Evolutionary conservation across 495 filamentous ascomycete species (phyloP).

Genomic region (Lasiosphaeria hispida): DNA sequence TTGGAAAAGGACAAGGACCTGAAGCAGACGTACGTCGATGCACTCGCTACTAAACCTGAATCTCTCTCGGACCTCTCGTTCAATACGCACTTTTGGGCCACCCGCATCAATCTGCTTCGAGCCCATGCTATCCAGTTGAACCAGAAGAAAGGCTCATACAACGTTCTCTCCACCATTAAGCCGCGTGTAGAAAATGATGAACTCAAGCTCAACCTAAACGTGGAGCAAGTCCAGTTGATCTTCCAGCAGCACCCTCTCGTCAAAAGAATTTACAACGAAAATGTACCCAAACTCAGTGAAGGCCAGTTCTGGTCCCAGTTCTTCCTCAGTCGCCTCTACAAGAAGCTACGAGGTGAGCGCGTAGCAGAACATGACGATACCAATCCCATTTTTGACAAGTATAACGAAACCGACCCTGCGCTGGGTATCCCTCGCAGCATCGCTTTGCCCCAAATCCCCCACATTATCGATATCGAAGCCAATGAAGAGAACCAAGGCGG

Average conservation of each 20-base stretch:
- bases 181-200: slow-evolving; percentile 73
- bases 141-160: slow-evolving; percentile 84
- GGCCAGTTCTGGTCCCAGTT: slow-evolving; percentile 88
- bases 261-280: slow-evolving; percentile 87
- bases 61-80: slow-evolving; percentile 74
- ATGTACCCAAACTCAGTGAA: slow-evolving; percentile 78
- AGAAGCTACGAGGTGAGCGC: slow-evolving; percentile 86
- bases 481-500: slow-evolving; percentile 85
- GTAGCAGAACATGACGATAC: slow-evolving; percentile 69
- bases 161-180: slow-evolving; percentile 88
- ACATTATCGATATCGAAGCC: slow-evolving; percentile 86
- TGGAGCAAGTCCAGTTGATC: slow-evolving; percentile 90
- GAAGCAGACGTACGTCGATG: slow-evolving; percentile 77
- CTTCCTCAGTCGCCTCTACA: slow-evolving; percentile 83
- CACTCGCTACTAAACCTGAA: slow-evolving; percentile 72
- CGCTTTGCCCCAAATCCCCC: slow-evolving; percentile 64
- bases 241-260: slow-evolving; percentile 91
- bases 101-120: slow-evolving; percentile 76
- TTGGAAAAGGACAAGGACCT: slow-evolving; percentile 71
- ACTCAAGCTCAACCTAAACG: slow-evolving; percentile 76
- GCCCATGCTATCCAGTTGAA: slow-evolving; percentile 85
- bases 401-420: slow-evolving; percentile 68
- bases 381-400: slow-evolving; percentile 79
- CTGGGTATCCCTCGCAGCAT: slow-evolving; percentile 46
- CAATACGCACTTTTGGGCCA: slow-evolving; percentile 89